phyloP scores from a whole-genome alignment of 768 basidiomycete genomes.

The Suillus sp. region DNA sequence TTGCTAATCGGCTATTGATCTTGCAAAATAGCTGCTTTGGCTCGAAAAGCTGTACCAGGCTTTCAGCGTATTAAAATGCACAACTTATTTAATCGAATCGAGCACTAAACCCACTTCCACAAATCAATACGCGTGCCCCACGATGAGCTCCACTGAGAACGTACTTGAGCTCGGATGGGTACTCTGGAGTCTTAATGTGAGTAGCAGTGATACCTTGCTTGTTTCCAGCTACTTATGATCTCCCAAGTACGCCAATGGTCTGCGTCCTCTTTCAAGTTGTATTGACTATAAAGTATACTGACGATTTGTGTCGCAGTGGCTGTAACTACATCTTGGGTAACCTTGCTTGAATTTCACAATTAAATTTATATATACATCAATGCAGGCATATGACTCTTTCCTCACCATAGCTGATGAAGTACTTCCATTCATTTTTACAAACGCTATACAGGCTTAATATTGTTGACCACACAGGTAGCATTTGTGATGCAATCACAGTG shows the following conservation, averaged over 20 bases:
- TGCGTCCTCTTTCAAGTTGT: neutral
- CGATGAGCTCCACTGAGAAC: conserved; percentile 1
- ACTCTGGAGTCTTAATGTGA: neutral
- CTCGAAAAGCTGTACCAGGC: neutral
- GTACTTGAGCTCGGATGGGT: neutral
- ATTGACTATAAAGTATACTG: neutral
- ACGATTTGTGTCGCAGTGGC: neutral
- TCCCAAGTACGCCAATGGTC: neutral
- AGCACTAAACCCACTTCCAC: too few species aligned
- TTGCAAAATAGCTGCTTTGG: too few species aligned
- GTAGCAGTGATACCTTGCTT: neutral
- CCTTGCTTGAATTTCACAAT: neutral
- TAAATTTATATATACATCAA: neutral
- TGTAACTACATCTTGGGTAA: conserved; percentile 4
- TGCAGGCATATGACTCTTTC: conserved; percentile 6
- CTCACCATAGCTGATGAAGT: conserved; percentile 9
- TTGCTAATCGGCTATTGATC: neutral
- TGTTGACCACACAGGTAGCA: neutral
- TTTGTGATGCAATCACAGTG: conserved; percentile 8
- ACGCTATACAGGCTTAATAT: neutral
- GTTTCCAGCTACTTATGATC: neutral
- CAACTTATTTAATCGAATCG: neutral
- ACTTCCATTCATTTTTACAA: neutral
- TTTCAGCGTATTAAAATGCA: neutral
- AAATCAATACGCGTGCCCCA: neutral